Base-by-base conservation (phyloP, 192 early-diverging fungal genomes). In the Coemansia sp. region DNA sequence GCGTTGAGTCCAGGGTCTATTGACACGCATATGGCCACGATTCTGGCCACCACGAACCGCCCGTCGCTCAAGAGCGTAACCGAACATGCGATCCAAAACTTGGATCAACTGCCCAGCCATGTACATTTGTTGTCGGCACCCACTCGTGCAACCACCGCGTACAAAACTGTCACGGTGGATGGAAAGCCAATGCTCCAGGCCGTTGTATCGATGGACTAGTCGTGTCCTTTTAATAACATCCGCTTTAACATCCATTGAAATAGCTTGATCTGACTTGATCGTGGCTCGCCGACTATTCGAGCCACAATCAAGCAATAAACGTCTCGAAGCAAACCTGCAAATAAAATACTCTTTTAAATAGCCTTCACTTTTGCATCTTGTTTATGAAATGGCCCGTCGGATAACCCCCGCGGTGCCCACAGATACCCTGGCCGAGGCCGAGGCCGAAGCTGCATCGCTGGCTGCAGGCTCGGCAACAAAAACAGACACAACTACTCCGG, bases 141-240 rank as follows among this genome's bases (percentile, higher is more conserved):
- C 23, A 22, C 52, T 0, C 65, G 61, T 51, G 65, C 68, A 1
- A 57, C 26, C 0, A 74, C 71, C 13, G 27, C 71, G 49, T 22
- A 71, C 19, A 81, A 53, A 54, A 81, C 72, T 0, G 61, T 71
- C 18, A 74, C 68, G 13, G 62, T 32, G 23, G 59, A 66, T 54
- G 68, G 73, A 16, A 81, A 71, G 62, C 78, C 62, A 3, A 47
- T 74, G 45, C 57, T 74, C 2, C 72, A 74, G 45, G 78, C 74
- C 2, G 65, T 81, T 4, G 69, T 74, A 8, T 81, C 68, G 8
- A n/a, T n/a, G n/a, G n/a, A n/a, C n/a, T n/a, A n/a, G n/a, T n/a
- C n/a, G n/a, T n/a, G n/a, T n/a, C n/a, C n/a, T n/a, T n/a, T n/a
- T n/a, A n/a, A n/a, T n/a, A n/a, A n/a, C n/a, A n/a, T n/a, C n/a